Evolutionary conservation across 805 yeast genomes (phyloP), one percentile per base, ranked within the genome.

Genomic region (Wickerhamiella alocasiicola): DNA sequence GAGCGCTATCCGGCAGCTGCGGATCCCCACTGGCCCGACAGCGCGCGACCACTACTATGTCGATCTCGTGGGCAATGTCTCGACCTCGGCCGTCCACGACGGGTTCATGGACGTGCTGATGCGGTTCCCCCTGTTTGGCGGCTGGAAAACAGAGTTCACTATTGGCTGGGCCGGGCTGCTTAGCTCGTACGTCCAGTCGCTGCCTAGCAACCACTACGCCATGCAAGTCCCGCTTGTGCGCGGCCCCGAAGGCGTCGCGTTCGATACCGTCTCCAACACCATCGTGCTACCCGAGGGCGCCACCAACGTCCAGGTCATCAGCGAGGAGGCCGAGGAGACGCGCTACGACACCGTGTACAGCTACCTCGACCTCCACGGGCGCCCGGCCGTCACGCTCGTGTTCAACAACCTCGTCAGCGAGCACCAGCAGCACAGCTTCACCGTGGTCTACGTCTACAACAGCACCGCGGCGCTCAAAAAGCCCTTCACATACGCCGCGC

Each of bases 71-170:
- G 98, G 98, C 27, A 82, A 83, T 61, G 95, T 88, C 11, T 78
- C 95, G 5, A 81, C 96, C 3, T 78, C 80, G 37, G 24, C 40
- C 15, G 32, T 33, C 12, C 17, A 9, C 11, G 33, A 30, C 3
- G 36, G 43, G 9, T 26, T 18, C 18, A 62, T 83, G 36, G 64
- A 77, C 26, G 59, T 91, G 48, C 73, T 71, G 54, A 97, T 97
- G 43, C 72, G 98, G 59, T 91, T 67, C 66, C 98, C 98, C n/a
- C 58, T 91, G 5, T 81, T 83, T 61, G 98, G 98, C 36, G 93
- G 87, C 31, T 91, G 98, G 98, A 71, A 77, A 53, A 88, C 84
- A 62, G 84, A 88, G 62, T 91, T 83, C 67, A 91, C 97, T 17
- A 61, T 88, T 50, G 97, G 97, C n/a, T 91, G 95, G 95, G 73